A percentile compares a stretch with the other conserved stretches of the same genome.
Conservation (phyloP, 805 yeast species). For the Candida adriatica region DNA sequence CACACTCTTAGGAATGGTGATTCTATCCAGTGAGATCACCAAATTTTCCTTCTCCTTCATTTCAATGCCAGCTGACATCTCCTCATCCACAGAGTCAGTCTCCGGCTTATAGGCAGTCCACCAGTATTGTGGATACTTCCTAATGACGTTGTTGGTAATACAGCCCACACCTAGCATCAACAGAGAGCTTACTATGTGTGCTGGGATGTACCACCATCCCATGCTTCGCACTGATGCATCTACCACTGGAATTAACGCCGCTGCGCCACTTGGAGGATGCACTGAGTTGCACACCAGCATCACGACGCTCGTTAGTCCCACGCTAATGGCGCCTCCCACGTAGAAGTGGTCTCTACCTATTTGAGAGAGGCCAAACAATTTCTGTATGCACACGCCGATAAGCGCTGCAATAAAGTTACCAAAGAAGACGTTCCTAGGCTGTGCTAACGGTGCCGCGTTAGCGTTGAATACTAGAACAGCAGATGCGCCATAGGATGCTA, state of each 20-base stretch:
- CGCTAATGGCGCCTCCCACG: constrained; percentile 52
- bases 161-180: constrained; percentile 44
- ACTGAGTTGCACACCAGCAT: constrained; percentile 50
- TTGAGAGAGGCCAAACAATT: constrained; percentile 41
- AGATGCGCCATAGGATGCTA: constrained; percentile 56
- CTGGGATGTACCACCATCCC: constrained; percentile 65
- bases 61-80: constrained; percentile 1
- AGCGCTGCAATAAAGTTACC: constrained; percentile 51
- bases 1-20: not conserved
- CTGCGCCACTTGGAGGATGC: constrained; percentile 72
- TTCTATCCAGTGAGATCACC: not conserved
- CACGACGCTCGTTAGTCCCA: constrained; percentile 43
- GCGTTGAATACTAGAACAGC: constrained; percentile 55
- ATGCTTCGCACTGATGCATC: constrained; percentile 38
- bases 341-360: constrained; percentile 43
- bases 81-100: constrained; percentile 5
- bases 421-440: constrained; percentile 51
- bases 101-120: constrained; percentile 31
- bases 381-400: constrained; percentile 47
- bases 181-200: constrained; percentile 41
- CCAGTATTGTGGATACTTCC: constrained; percentile 55
- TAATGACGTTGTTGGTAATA: constrained; percentile 44
- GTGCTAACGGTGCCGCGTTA: constrained; percentile 51
- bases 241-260: constrained; percentile 50
- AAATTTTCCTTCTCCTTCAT: not conserved